Evolutionary conservation across 257 asterid species (phyloP).

Genomic region (Rhazya stricta): DNA sequence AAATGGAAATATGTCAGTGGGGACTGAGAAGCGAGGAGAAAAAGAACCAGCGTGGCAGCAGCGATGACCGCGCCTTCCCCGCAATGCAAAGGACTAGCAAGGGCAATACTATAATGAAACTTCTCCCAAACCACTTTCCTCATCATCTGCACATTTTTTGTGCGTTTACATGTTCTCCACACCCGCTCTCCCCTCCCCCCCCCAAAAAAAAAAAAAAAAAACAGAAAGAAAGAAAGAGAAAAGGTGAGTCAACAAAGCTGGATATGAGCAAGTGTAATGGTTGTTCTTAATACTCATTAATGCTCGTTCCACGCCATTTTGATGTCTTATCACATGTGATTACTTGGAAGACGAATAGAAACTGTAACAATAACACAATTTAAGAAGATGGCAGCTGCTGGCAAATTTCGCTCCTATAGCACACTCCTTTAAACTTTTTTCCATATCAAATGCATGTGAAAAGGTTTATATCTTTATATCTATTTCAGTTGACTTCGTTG

Average conservation of each 20-base stretch:
- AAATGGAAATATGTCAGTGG: not conserved
- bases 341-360: not conserved
- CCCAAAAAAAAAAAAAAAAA: not conserved
- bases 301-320: not conserved
- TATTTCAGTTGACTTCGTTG: not conserved
- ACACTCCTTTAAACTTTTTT: not conserved
- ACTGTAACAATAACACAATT: not conserved
- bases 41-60: not conserved
- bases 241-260: not conserved
- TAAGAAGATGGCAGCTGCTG: not conserved
- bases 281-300: not conserved
- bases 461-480: not conserved
- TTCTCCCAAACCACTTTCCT: not conserved
- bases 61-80: no score
- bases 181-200: no score
- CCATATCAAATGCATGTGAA: not conserved
- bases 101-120: no score
- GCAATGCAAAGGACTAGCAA: not conserved
- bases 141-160: not conserved
- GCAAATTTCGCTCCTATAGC: not conserved
- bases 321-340: not conserved
- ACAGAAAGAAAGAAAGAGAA: not conserved
- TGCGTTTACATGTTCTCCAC: no score
- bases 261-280: not conserved
- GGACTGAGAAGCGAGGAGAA: not conserved